A percentile compares a stretch with the other conserved stretches of the same genome.
These are phyloP conservation scores for Pseudocercospora fijiensis DNA, from an alignment of 2,329 filamentous ascomycete genomes.

Conservation along the genomic window DNA sequence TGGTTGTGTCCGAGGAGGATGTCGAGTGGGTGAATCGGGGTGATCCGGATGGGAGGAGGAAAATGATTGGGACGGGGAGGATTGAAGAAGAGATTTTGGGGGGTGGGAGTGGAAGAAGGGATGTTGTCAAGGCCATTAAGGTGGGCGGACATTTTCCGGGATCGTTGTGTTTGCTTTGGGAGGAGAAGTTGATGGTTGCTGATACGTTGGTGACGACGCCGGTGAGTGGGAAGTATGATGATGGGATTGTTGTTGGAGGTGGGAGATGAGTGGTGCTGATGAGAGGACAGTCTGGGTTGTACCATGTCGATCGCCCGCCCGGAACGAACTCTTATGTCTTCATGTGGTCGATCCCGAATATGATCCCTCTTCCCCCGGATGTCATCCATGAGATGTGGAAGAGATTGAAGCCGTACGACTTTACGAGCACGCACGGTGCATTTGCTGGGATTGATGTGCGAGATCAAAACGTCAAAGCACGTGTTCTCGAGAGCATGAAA, in stretches of 20 bases:
- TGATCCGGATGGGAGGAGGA: constrained; percentile 44
- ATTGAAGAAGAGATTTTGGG: constrained; percentile 36
- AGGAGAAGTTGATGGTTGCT: constrained; percentile 65
- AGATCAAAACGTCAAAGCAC: constrained; percentile 56
- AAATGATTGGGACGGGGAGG: constrained; percentile 46
- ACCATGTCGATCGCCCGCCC: constrained; percentile 43
- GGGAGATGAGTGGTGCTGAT: neutral
- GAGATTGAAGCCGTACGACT: constrained; percentile 61
- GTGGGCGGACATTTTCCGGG: constrained; percentile 79
- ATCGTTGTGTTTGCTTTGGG: constrained; percentile 65
- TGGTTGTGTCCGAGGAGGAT: constrained; percentile 69
- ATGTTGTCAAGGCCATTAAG: constrained; percentile 63
- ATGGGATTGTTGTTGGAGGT: neutral
- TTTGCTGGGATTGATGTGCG: constrained; percentile 65
- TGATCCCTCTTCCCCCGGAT: constrained; percentile 66
- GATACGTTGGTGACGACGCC: constrained; percentile 75
- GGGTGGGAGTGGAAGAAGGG: constrained; percentile 10
- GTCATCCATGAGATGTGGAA: constrained; percentile 69
- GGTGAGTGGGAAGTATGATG: constrained; percentile 37
- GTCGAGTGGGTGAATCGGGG: constrained; percentile 59
- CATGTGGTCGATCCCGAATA: constrained; percentile 75
- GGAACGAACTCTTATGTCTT: constrained; percentile 61
- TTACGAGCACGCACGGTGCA: constrained; percentile 65
- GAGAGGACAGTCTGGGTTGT: constrained; percentile 35
- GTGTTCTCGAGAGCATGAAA: constrained; percentile 73